Evolutionary conservation across 1,284 basidiomycete genomes (phyloP), one percentile per base, ranked within the genome.

Genomic region (Ganoderma leucocontextum): DNA sequence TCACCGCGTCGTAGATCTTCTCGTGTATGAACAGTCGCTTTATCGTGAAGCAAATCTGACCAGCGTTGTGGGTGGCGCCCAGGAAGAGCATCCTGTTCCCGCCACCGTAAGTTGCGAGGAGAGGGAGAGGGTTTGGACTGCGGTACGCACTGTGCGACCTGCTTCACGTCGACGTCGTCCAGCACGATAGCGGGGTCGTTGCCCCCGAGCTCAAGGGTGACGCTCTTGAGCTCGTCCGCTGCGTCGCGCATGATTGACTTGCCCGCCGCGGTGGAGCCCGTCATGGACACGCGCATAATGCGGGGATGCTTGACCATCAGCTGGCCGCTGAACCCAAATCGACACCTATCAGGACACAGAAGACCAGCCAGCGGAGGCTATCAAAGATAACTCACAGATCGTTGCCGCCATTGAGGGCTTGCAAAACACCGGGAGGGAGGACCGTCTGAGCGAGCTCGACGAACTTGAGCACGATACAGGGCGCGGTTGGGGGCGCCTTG

Each of bases 401-500:
- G 12, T 63, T 64, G 12, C 66, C 71, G 17, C 71, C 72, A 47
- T 60, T 41, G 22, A 74, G 67, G 19, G 69, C 64, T 10, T 67
- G 69, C 3, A 70, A 49, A 12, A 74, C 72, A 10, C 72, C 72
- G 4, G 72, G 71, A 19, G 72, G 72, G 5, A 74, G 53, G 5
- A 72, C 62, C 15, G 64, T 35, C 47, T 74, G 72, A 4, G 71
- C 71, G 35, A 68, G 64, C 55, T 74, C 72, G 41, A 74, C 53
- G 39, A 74, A 64, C 47, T 72, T 72, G 17, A 70, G 33, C 25
- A 63, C 49, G 39, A 62, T 33, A 36, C 72, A 65, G 0, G 72
- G 72, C 12, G 70, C 60, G 5, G 52, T 67, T n/a, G 72, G 72
- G 2, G 72, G 69, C 7, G 72, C 84, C 81, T 89, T 88, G 72